phyloP scores from a whole-genome alignment of 73 alveolate genomes.

The Diophrys sp. region DNA sequence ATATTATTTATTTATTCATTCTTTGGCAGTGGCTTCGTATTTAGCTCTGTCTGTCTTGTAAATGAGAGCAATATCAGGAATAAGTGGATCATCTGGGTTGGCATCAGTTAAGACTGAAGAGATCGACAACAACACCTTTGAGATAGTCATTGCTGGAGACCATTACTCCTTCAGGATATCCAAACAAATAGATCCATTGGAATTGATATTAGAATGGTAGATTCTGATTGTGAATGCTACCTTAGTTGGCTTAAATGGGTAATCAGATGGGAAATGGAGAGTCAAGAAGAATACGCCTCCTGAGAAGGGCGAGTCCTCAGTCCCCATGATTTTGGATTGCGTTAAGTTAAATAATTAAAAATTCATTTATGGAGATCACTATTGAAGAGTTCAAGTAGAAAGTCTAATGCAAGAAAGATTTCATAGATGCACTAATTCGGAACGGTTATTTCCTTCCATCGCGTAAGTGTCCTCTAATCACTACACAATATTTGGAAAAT shows the following conservation, averaged over 20 bases:
- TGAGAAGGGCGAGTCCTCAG: constrained; percentile 72
- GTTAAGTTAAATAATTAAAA: too few species aligned
- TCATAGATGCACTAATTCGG: too few species aligned
- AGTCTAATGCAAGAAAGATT: too few species aligned
- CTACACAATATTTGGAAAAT: too few species aligned
- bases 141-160: constrained; percentile 81
- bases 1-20: constrained; percentile 25
- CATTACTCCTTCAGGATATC: constrained; percentile 76
- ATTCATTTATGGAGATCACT: too few species aligned
- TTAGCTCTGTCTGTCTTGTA: constrained; percentile 37
- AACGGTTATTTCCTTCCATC: too few species aligned
- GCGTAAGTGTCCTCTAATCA: too few species aligned
- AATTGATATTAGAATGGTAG: constrained; percentile 93
- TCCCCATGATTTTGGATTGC: constrained; percentile 94
- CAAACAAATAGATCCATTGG: constrained; percentile 78
- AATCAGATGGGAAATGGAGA: constrained; percentile 77
- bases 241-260: constrained; percentile 96
- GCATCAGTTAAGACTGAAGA: constrained; percentile 58
- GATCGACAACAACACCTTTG: constrained; percentile 69
- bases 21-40: constrained; percentile 41
- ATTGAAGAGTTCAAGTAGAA: too few species aligned
- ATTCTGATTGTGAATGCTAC: constrained; percentile 78
- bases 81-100: constrained; percentile 65
- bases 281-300: constrained; percentile 65
- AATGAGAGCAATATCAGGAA: constrained; percentile 43